phyloP scores from a whole-genome alignment of 768 basidiomycete genomes.

The Rhizopogon roseolus region DNA sequence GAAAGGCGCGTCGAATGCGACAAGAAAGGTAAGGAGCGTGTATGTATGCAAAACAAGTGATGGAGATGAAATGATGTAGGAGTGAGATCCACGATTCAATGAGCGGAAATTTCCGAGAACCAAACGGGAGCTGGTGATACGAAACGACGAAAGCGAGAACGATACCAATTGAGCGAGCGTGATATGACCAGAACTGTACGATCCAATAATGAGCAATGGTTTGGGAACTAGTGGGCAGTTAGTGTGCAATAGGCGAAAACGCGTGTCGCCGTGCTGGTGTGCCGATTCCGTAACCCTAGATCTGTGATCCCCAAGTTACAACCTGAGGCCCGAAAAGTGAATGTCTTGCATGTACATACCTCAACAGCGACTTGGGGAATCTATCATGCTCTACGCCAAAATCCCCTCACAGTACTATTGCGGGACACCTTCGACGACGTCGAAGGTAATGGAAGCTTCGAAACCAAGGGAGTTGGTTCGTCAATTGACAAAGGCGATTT shows the following conservation, averaged over 20 bases:
- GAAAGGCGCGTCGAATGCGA: background rate
- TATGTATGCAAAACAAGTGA: constrained; percentile 25
- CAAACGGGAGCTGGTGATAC: background rate
- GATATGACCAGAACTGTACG: background rate
- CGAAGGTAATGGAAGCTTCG: constrained; percentile 21
- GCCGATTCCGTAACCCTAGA: background rate
- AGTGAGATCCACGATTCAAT: background rate
- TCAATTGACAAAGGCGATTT: constrained; percentile 1
- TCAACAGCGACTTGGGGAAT: background rate
- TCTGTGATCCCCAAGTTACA: no score
- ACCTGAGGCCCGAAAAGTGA: constrained; percentile 1
- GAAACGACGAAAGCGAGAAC: constrained; percentile 2
- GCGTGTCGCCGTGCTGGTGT: background rate
- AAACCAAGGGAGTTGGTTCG: constrained; percentile 1
- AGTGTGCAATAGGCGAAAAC: constrained; percentile 1
- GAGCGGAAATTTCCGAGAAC: constrained; percentile 10
- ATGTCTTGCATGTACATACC: constrained; percentile 6
- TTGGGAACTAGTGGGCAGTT: constrained; percentile 4
- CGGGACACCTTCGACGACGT: constrained; percentile 16
- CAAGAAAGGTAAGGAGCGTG: constrained; percentile 3
- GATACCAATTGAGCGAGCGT: constrained; percentile 7
- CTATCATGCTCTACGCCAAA: constrained; percentile 24
- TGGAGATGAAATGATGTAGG: constrained; percentile 9
- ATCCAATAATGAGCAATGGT: background rate
- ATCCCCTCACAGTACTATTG: constrained; percentile 23